Conservation (phyloP, 768 basidiomycete genomes). For the Paxillus rubicundulus region DNA sequence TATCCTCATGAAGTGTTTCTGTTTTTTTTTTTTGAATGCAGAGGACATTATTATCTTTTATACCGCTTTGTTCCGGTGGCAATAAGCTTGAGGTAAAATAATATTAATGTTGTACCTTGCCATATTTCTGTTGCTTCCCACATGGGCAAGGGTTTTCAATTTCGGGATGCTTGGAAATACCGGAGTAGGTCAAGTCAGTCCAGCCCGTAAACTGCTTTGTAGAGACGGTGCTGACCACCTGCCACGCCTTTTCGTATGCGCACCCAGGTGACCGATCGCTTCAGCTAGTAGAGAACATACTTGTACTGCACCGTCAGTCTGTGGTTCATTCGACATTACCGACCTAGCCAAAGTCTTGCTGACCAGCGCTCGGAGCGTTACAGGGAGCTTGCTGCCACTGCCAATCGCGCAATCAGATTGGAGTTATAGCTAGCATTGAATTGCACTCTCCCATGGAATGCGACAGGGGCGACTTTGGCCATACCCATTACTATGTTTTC, state of each 20-base stretch:
- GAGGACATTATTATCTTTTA: constrained; percentile 2
- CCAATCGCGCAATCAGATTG: no score
- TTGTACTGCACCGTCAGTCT: neutral
- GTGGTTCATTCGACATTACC: neutral
- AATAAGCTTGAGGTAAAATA: constrained; percentile 12
- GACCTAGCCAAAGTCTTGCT: no score
- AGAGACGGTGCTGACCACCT: no score
- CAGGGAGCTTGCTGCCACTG: no score
- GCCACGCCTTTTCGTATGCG: neutral
- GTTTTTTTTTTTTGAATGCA: neutral
- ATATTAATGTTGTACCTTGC: neutral
- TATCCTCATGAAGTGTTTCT: neutral
- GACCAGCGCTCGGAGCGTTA: no score
- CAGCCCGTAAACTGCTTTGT: no score
- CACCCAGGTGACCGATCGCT: neutral
- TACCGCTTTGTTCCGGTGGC: constrained; percentile 15
- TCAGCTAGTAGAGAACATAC: neutral
- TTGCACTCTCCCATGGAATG: no score
- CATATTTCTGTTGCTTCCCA: neutral
- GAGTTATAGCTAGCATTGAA: no score
- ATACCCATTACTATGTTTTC: no score
- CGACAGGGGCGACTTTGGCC: no score
- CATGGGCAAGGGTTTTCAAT: neutral
- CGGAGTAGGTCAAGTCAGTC: no score
- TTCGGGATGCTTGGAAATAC: neutral